These are phyloP conservation scores for Letharia columbiana DNA, from an alignment of 495 filamentous ascomycete species.

Conservation along the genomic window DNA sequence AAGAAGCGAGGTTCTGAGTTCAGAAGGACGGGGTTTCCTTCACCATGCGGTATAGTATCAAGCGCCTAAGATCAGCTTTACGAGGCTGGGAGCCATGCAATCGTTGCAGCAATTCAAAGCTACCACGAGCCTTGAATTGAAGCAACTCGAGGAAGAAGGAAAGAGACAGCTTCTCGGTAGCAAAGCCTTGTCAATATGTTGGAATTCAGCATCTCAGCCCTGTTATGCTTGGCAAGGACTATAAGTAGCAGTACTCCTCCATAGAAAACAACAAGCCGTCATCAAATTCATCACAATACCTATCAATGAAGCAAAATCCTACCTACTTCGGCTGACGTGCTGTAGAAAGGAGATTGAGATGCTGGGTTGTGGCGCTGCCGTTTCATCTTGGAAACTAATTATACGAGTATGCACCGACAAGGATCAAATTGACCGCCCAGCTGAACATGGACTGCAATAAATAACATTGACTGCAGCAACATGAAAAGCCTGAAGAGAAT, in stretches of 20 bases:
- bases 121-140: background rate
- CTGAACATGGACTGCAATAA: background rate
- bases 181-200: background rate
- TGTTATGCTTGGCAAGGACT: too few species aligned
- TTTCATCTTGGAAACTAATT: background rate
- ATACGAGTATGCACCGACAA: background rate
- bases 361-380: background rate
- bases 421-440: background rate
- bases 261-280: too few species aligned
- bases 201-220: too few species aligned
- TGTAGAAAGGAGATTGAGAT: background rate
- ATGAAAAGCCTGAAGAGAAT: background rate
- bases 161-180: background rate
- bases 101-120: background rate
- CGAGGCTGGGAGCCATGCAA: background rate
- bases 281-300: too few species aligned
- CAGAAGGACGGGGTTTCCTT: background rate
- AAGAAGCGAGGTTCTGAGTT: background rate
- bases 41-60: background rate
- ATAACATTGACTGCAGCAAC: background rate
- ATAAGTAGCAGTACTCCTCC: too few species aligned
- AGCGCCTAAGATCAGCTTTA: background rate
- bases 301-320: background rate
- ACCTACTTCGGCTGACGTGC: background rate
- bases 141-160: background rate